Percentiles rank a stretch among this genome's conserved stretches.
phyloP scores from a whole-genome alignment of 805 yeast species.

The Jamesozyma spencerorum region DNA sequence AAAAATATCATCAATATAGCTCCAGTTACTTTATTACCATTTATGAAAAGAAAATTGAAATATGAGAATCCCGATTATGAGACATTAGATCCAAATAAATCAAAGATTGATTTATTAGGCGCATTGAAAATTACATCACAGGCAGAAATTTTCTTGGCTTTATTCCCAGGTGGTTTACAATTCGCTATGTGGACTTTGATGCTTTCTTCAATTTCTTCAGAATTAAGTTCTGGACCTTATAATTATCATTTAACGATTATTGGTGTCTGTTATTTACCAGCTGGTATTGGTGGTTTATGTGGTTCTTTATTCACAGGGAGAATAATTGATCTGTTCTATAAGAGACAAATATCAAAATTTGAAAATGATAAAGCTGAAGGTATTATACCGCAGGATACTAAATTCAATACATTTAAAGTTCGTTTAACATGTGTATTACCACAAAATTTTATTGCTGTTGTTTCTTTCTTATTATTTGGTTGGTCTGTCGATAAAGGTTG shows the following conservation, averaged over 20 bases:
- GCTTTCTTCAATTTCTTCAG: slow-evolving; percentile 53
- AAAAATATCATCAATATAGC: slow-evolving; percentile 33
- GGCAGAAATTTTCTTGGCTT: slow-evolving; percentile 39
- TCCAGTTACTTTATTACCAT: slow-evolving; percentile 32
- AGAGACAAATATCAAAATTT: slow-evolving; percentile 21
- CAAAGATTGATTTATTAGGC: slow-evolving; percentile 26
- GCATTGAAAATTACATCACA: slow-evolving; percentile 38
- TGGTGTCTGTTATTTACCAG: slow-evolving; percentile 66
- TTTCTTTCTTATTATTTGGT: slow-evolving; percentile 48
- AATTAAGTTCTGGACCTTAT: slow-evolving; percentile 39
- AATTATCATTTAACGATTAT: slow-evolving; percentile 44
- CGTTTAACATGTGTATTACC: slow-evolving; percentile 43
- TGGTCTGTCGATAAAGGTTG: slow-evolving; percentile 56
- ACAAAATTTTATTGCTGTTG: slow-evolving; percentile 33
- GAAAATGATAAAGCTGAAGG: slow-evolving; percentile 20
- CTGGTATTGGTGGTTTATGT: slow-evolving; percentile 57
- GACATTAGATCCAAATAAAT: slow-evolving; percentile 19
- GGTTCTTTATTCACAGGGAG: slow-evolving; percentile 56
- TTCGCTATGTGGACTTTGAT: slow-evolving; percentile 65
- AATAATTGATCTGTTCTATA: slow-evolving; percentile 44
- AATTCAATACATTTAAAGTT: slow-evolving; percentile 46
- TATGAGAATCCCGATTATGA: slow-evolving; percentile 25
- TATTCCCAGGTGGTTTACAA: slow-evolving; percentile 52
- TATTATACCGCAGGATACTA: slow-evolving; percentile 16
- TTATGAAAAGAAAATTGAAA: slow-evolving; percentile 17